These are phyloP conservation scores for Sphaerobolus stellatus DNA, from an alignment of 1,284 basidiomycete species.

Conservation along the genomic window DNA sequence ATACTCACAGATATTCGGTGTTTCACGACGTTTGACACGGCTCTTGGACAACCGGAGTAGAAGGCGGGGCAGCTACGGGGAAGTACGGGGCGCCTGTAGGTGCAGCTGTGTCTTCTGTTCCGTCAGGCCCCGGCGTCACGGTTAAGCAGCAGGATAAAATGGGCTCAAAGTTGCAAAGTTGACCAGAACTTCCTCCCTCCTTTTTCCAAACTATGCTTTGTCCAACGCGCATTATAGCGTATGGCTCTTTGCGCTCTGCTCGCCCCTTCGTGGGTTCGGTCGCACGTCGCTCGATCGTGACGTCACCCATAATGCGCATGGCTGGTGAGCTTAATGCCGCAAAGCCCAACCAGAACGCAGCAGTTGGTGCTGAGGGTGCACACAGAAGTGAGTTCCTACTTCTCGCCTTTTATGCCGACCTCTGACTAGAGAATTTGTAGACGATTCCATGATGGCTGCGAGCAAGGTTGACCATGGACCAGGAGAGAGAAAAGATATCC, in stretches of 20 bases:
- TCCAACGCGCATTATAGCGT: neutral
- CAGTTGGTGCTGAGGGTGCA: conserved; percentile 10
- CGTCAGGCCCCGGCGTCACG: neutral
- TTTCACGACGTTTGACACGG: too few species aligned
- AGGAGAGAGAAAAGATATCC: neutral
- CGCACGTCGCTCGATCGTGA: neutral
- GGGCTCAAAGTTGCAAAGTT: neutral
- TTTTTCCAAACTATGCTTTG: neutral
- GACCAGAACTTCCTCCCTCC: neutral
- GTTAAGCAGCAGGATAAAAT: neutral
- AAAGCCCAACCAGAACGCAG: too few species aligned
- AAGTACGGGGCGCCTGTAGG: too few species aligned
- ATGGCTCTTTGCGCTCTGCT: neutral
- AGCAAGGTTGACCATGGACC: neutral
- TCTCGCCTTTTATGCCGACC: neutral
- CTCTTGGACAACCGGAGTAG: too few species aligned
- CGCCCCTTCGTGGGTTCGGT: neutral
- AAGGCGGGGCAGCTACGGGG: too few species aligned
- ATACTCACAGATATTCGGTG: too few species aligned
- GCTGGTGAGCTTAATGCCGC: too few species aligned
- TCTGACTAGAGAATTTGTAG: neutral
- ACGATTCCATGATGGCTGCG: conserved; percentile 4
- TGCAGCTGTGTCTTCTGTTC: too few species aligned
- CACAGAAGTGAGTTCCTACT: conserved; percentile 3
- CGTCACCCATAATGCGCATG: neutral